Percentiles rank a stretch among this genome's conserved stretches.
phyloP scores from a whole-genome alignment of 306 rosid species.

The Mimosa pudica region DNA sequence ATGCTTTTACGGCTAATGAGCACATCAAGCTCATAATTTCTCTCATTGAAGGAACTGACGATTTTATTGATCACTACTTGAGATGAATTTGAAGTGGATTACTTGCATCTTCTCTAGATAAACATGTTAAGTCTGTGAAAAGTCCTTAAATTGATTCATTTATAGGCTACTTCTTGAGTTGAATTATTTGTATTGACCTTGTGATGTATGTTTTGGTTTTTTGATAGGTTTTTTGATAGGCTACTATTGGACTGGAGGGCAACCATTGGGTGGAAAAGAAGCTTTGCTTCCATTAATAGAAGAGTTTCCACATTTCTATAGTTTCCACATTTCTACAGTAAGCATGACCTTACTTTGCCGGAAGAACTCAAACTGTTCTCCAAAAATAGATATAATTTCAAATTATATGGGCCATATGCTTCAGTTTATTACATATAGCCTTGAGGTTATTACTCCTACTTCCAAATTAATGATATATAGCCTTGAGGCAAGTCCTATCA shows the following conservation, averaged over 20 bases:
- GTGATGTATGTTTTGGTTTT: slow-evolving; percentile 6
- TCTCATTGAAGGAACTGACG: too few relatives aligned
- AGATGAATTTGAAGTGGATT: too few relatives aligned
- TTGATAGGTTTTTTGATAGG: slow-evolving; percentile 62
- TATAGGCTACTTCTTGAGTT: not conserved
- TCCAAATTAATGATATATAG: too few relatives aligned
- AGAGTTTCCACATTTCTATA: too few relatives aligned
- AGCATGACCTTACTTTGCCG: slow-evolving; percentile 81
- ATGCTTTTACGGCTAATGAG: too few relatives aligned
- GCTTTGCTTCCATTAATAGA: slow-evolving; percentile 69
- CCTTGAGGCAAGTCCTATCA: too few relatives aligned
- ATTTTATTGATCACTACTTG: too few relatives aligned
- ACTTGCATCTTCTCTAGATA: too few relatives aligned
- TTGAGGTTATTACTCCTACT: too few relatives aligned
- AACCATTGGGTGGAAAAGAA: slow-evolving; percentile 89
- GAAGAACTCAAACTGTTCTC: slow-evolving; percentile 75
- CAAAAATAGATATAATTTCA: too few relatives aligned
- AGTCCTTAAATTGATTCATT: not conserved
- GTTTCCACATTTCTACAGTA: slow-evolving; percentile 69
- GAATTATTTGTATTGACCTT: not conserved
- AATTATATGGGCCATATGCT: slow-evolving; percentile 98
- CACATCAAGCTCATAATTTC: too few relatives aligned
- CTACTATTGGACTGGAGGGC: slow-evolving; percentile 95
- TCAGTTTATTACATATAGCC: slow-evolving; percentile 73
- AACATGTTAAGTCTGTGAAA: not conserved